phyloP scores from a whole-genome alignment of 345 rosid genomes.

The Eucalyptus albens region DNA sequence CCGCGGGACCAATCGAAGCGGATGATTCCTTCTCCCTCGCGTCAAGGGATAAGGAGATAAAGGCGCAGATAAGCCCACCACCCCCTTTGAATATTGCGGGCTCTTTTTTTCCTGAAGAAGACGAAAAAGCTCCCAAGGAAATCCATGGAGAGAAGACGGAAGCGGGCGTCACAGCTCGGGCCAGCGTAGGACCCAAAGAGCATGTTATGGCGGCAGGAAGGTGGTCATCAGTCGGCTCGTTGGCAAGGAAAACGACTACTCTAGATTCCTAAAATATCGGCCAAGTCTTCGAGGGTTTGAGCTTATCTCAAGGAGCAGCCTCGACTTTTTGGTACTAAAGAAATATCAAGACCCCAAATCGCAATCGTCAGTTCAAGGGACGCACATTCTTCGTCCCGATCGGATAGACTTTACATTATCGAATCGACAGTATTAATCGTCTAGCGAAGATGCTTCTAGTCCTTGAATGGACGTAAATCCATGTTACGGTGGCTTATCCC shows the following conservation, averaged over 20 bases:
- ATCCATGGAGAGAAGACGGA: background rate
- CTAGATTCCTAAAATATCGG: background rate
- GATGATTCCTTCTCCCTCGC: slow-evolving; percentile 3
- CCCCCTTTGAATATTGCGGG: background rate
- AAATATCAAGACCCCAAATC: background rate
- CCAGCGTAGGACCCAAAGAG: background rate
- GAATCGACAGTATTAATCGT: background rate
- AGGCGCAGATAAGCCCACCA: background rate
- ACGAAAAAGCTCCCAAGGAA: too few relatives aligned
- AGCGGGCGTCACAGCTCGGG: background rate
- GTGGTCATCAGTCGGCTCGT: background rate
- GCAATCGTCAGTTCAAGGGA: background rate
- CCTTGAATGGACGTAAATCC: background rate
- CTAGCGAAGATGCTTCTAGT: background rate
- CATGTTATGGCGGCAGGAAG: background rate
- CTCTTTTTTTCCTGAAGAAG: background rate
- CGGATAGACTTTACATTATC: background rate
- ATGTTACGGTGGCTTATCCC: background rate
- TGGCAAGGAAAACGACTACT: background rate
- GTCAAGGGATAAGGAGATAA: slow-evolving; percentile 30
- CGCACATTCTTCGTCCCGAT: background rate
- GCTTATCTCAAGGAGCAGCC: background rate
- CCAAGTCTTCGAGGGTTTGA: background rate
- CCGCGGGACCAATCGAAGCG: slow-evolving; percentile 5
- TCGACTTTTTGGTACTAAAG: background rate